Conservation (phyloP, 805 yeast genomes). For the Candida tibetensis region DNA sequence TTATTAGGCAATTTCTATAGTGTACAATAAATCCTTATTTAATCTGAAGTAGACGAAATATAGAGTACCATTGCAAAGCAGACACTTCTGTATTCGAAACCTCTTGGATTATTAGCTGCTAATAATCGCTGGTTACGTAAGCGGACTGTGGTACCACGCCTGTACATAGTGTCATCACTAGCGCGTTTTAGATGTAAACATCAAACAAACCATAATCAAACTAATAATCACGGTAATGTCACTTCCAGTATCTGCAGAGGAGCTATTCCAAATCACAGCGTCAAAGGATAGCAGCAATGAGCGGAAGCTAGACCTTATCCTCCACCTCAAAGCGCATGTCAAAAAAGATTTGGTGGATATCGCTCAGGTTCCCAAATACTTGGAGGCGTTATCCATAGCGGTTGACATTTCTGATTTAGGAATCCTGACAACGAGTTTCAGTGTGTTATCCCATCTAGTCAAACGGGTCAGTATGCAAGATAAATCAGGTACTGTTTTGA, state of each 20-base stretch:
- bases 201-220: constrained; percentile 3
- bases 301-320: constrained; percentile 18
- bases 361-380: constrained; percentile 46
- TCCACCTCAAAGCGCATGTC: constrained; percentile 49
- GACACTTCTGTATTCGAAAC: no score
- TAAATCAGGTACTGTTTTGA: constrained; percentile 35
- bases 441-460: constrained; percentile 53
- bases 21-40: no score
- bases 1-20: no score
- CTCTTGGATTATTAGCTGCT: not conserved
- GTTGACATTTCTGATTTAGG: constrained; percentile 36
- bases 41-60: no score
- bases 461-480: constrained; percentile 61
- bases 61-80: no score
- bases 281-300: constrained; percentile 13
- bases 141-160: no score
- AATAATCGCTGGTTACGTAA: not conserved
- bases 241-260: constrained; percentile 13
- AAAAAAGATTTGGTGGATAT: constrained; percentile 54
- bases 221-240: constrained; percentile 2
- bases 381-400: constrained; percentile 48
- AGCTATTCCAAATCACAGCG: constrained; percentile 18
- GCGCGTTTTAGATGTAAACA: no score
- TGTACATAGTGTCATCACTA: no score
- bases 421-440: constrained; percentile 44